Evolutionary conservation across 1,139 yeast species (phyloP).

Genomic region (Tardiomyces blankii): DNA sequence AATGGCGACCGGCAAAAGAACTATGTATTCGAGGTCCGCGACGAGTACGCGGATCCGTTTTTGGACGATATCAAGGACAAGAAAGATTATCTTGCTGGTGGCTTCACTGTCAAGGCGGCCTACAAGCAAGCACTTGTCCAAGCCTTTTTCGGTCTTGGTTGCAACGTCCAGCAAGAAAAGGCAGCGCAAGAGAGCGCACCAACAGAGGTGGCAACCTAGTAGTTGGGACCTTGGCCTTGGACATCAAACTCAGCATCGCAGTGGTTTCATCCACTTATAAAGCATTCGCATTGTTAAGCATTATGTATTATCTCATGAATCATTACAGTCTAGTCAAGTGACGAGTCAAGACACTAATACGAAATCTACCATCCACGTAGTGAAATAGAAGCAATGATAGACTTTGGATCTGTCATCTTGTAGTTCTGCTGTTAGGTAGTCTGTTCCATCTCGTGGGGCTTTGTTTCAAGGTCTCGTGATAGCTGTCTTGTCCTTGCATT

Average conservation of each 20-base stretch:
- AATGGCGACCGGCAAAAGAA: constrained; percentile 69
- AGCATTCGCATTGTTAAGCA: too few relatives aligned
- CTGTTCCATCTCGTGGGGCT: too few relatives aligned
- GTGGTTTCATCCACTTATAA: too few relatives aligned
- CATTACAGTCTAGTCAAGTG: too few relatives aligned
- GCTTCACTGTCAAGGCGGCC: constrained; percentile 62
- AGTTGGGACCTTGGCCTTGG: not conserved
- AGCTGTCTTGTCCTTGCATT: too few relatives aligned
- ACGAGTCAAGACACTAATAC: too few relatives aligned
- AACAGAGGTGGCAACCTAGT: not conserved
- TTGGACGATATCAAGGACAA: constrained; percentile 49
- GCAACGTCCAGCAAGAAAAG: constrained; percentile 64
- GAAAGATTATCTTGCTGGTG: constrained; percentile 71
- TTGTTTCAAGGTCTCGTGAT: too few relatives aligned
- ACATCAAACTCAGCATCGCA: too few relatives aligned
- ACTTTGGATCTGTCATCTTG: not conserved
- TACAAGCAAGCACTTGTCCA: constrained; percentile 72
- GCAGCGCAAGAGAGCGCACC: not conserved
- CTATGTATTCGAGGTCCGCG: constrained; percentile 35
- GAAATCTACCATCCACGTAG: not conserved
- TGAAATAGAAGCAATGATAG: not conserved
- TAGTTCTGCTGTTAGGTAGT: not conserved
- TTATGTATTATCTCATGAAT: too few relatives aligned
- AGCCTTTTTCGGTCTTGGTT: constrained; percentile 83
- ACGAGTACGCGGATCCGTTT: constrained; percentile 50